Conservation (phyloP, 2,329 filamentous ascomycete species). For the Epichloe festucae region DNA sequence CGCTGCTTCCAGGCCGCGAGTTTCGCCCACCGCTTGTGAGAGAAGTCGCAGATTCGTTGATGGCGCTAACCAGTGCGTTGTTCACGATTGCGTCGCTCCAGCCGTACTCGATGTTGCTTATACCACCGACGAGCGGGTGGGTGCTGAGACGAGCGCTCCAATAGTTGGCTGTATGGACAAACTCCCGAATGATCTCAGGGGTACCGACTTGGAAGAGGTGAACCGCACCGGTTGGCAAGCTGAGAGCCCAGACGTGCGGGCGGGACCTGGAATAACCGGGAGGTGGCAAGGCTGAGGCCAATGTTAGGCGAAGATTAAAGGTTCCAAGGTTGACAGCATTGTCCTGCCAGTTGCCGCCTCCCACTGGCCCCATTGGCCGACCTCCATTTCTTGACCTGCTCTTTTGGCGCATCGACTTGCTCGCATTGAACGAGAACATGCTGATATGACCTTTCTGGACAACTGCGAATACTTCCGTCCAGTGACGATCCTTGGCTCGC, state of each 20-base stretch:
- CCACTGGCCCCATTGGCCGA: conserved; percentile 53
- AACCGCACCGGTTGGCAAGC: conserved; percentile 81
- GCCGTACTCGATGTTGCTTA: conserved; percentile 95
- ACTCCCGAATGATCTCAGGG: conserved; percentile 85
- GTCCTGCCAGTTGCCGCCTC: conserved; percentile 96
- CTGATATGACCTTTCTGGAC: conserved; percentile 91
- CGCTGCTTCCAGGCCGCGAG: conserved; percentile 39
- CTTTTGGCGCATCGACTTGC: conserved; percentile 62
- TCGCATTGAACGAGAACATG: conserved; percentile 82
- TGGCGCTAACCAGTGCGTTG: conserved; percentile 38
- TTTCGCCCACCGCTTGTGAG: conserved; percentile 20
- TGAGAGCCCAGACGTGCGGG: conserved; percentile 89
- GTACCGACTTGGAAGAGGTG: conserved; percentile 98
- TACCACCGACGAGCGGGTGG: conserved; percentile 79
- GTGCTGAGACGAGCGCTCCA: conserved; percentile 94
- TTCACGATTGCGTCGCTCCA: conserved; percentile 81
- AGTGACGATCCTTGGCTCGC: conserved; percentile 85
- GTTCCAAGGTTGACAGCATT: conserved; percentile 83
- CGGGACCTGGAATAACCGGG: conserved; percentile 86
- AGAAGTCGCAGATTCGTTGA: conserved; percentile 31
- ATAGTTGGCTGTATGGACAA: conserved; percentile 89
- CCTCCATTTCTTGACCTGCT: conserved; percentile 38
- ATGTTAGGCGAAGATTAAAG: conserved; percentile 80
- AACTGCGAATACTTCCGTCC: conserved; percentile 91
- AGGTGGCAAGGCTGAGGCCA: conserved; percentile 77